A percentile compares a stretch with the other conserved stretches of the same genome.
phyloP scores from a whole-genome alignment of 2,329 filamentous ascomycete species.

The Aspergillus tanneri region DNA sequence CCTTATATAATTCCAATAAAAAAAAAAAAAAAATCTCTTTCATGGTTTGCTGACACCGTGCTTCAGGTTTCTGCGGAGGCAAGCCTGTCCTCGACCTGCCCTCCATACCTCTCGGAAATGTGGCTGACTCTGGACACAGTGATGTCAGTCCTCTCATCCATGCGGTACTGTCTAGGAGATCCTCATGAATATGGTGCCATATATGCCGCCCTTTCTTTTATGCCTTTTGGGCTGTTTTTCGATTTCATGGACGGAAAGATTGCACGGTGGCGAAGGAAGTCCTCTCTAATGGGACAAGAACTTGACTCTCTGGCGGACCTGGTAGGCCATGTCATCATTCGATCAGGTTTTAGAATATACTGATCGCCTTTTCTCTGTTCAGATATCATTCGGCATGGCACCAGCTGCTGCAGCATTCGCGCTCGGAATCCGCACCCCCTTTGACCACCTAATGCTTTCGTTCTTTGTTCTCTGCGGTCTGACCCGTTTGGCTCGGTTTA shows the following conservation, averaged over 20 bases:
- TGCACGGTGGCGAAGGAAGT: slow-evolving; percentile 94
- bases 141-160: slow-evolving; percentile 92
- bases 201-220: slow-evolving; percentile 79
- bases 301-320: slow-evolving; percentile 92
- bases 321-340: slow-evolving; percentile 54
- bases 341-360: neutral
- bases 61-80: slow-evolving; percentile 50
- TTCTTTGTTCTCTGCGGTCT: slow-evolving; percentile 95
- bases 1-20: neutral
- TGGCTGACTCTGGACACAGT: slow-evolving; percentile 47
- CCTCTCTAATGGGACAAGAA: slow-evolving; percentile 96
- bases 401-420: slow-evolving; percentile 86
- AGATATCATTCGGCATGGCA: slow-evolving; percentile 95
- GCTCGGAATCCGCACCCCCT: slow-evolving; percentile 77
- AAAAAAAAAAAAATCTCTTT: neutral
- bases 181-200: slow-evolving; percentile 65
- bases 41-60: neutral
- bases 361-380: neutral
- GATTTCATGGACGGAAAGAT: slow-evolving; percentile 98
- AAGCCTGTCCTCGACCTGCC: slow-evolving; percentile 23
- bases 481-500: slow-evolving; percentile 92
- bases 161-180: slow-evolving; percentile 84
- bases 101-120: neutral
- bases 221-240: slow-evolving; percentile 93
- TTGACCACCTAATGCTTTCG: slow-evolving; percentile 76